A percentile compares a stretch with the other conserved stretches of the same genome.
phyloP scores from a whole-genome alignment of 768 basidiomycete genomes.

The Porphyrellus cyaneotinctus region DNA sequence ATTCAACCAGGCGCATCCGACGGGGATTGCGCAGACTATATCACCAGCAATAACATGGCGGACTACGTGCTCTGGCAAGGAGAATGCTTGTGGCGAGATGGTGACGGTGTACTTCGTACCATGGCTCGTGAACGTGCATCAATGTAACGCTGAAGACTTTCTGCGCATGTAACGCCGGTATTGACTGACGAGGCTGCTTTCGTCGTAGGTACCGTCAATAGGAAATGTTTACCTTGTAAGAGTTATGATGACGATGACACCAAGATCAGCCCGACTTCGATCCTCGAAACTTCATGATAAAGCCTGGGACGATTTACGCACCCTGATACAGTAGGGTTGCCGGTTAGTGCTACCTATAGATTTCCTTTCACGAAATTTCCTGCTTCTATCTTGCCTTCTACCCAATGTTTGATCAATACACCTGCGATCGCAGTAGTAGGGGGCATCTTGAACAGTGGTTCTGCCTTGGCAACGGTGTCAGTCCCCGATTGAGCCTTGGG shows the following conservation, averaged over 20 bases:
- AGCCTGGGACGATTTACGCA: too few species aligned
- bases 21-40: constrained; percentile 54
- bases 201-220: background rate
- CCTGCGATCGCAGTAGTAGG: constrained; percentile 77
- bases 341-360: constrained; percentile 35
- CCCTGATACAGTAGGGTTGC: too few species aligned
- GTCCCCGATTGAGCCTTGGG: constrained; percentile 14
- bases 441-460: constrained; percentile 68
- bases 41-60: constrained; percentile 58
- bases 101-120: constrained; percentile 48
- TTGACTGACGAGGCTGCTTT: background rate
- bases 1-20: constrained; percentile 87
- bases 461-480: constrained; percentile 26
- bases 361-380: constrained; percentile 41
- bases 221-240: too few species aligned
- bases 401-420: constrained; percentile 83
- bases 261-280: too few species aligned
- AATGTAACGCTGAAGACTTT: constrained; percentile 7
- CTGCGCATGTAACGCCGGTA: background rate
- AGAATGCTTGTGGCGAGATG: constrained; percentile 76
- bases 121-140: constrained; percentile 22
- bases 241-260: too few species aligned
- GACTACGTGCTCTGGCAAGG: constrained; percentile 78
- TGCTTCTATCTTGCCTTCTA: constrained; percentile 50
- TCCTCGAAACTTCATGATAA: too few species aligned